phyloP scores from a whole-genome alignment of 2,329 filamentous ascomycete genomes.

The Xylariomycetidae sp. region DNA sequence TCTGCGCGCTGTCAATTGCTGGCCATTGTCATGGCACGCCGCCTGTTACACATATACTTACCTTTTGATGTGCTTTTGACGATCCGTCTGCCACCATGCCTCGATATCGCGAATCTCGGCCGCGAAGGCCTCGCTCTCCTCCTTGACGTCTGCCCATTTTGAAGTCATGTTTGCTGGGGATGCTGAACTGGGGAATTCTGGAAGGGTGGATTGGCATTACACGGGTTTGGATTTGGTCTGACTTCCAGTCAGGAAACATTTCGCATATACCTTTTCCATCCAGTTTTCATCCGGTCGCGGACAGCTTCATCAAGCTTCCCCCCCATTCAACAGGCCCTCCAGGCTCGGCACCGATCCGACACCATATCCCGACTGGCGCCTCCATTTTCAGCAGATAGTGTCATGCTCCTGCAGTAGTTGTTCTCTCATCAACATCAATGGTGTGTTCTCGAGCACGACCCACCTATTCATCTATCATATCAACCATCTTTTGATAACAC shows the following conservation, averaged over 20 bases:
- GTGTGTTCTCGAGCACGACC: too few species aligned
- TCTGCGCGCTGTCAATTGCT: too few species aligned
- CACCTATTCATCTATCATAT: too few species aligned
- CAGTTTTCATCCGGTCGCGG: neutral
- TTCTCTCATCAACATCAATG: too few species aligned
- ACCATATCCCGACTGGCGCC: neutral
- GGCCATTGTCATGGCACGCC: too few species aligned
- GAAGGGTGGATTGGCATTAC: too few species aligned
- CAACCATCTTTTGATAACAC: neutral
- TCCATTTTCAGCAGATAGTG: neutral
- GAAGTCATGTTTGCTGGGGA: conserved; percentile 5
- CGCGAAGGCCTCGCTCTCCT: conserved; percentile 7
- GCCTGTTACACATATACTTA: too few species aligned
- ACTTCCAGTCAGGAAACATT: too few species aligned
- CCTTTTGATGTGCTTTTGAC: conserved; percentile 11
- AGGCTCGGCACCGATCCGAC: neutral
- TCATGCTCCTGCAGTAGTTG: too few species aligned
- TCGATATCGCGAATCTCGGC: conserved; percentile 7
- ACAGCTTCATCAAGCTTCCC: neutral
- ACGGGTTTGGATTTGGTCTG: too few species aligned
- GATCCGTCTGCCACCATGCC: conserved; percentile 10
- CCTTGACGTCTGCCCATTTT: conserved; percentile 6
- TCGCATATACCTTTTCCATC: neutral
- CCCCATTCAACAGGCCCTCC: neutral
- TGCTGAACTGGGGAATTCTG: too few species aligned